phyloP scores from a whole-genome alignment of 2,329 filamentous ascomycete genomes.

The Aureobasidium sp. region DNA sequence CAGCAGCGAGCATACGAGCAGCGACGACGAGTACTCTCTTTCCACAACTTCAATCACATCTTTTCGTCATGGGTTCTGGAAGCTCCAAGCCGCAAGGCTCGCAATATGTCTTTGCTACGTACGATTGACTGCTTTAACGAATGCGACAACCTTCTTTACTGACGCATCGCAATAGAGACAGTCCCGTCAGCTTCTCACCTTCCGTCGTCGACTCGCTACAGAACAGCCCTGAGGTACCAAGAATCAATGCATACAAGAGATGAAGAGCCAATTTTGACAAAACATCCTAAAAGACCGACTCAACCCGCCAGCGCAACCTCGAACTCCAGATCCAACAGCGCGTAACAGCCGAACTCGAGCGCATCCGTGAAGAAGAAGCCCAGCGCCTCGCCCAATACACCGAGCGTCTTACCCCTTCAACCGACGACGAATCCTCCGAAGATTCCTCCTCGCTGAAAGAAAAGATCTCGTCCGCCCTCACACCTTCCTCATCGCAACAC shows the following conservation, averaged over 20 bases:
- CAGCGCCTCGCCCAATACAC: constrained; percentile 62
- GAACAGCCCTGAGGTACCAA: constrained; percentile 70
- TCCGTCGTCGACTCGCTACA: constrained; percentile 78
- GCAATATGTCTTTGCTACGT: constrained; percentile 59
- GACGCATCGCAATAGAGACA: constrained; percentile 38
- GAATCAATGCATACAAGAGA: neutral
- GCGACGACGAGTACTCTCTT: neutral
- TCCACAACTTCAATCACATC: constrained; percentile 9
- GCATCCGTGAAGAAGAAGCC: constrained; percentile 64
- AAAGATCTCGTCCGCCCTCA: constrained; percentile 24
- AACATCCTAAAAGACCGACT: constrained; percentile 61
- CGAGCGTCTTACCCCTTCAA: constrained; percentile 32
- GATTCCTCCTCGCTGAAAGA: constrained; percentile 18
- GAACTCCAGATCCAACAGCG: constrained; percentile 86
- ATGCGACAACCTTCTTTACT: neutral
- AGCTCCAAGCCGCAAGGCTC: constrained; percentile 53
- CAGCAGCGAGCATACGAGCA: constrained; percentile 4
- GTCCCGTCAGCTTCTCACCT: constrained; percentile 67
- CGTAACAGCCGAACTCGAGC: constrained; percentile 76
- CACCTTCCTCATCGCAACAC: constrained; percentile 21
- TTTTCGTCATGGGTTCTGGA: constrained; percentile 50
- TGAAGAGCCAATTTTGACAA: neutral
- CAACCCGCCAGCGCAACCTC: constrained; percentile 71
- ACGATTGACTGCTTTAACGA: constrained; percentile 23
- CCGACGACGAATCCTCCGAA: constrained; percentile 23